Conservation (phyloP, 2,329 filamentous ascomycete species). For the Neophaeococcomyces mojaviensis region DNA sequence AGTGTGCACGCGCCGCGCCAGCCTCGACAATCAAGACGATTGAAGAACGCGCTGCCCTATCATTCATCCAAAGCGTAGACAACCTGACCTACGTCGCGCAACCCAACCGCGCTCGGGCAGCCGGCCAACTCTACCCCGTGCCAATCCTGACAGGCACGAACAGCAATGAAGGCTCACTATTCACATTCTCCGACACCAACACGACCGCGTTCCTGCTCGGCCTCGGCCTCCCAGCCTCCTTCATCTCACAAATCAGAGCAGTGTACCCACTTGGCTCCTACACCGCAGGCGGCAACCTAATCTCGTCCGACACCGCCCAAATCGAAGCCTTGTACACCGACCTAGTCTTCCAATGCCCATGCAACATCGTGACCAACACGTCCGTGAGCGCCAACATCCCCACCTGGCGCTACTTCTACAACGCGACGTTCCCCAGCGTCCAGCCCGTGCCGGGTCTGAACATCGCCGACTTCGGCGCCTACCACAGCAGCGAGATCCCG, state of each 20-base stretch:
- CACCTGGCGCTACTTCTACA: conserved; percentile 27
- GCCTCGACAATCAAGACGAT: conserved; percentile 18
- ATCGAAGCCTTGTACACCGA: conserved; percentile 20
- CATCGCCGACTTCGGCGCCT: conserved; percentile 22
- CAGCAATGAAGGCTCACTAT: conserved; percentile 21
- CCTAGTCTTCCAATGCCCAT: conserved; percentile 19
- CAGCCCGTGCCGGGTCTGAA: conserved; percentile 14
- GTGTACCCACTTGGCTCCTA: conserved; percentile 13
- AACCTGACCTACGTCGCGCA: conserved; percentile 15
- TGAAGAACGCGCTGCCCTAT: conserved; percentile 14
- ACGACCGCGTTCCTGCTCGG: conserved; percentile 6
- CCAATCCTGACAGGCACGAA: conserved; percentile 25
- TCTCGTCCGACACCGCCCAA: conserved; percentile 11
- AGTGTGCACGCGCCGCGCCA: conserved; percentile 17
- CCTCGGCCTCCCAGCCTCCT: not conserved
- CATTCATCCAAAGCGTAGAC: conserved; percentile 16
- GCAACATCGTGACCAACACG: conserved; percentile 16
- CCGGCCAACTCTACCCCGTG: conserved; percentile 18
- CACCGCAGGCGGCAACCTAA: conserved; percentile 5
- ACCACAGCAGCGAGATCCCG: conserved; percentile 30
- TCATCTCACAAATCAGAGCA: conserved; percentile 5
- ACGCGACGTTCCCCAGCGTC: conserved; percentile 26
- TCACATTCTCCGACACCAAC: conserved; percentile 15
- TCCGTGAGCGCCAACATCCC: conserved; percentile 13
- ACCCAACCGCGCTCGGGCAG: conserved; percentile 11